A percentile compares a stretch with the other conserved stretches of the same genome.
phyloP scores from a whole-genome alignment of 306 rosid species.

The Prunus fruticosa region DNA sequence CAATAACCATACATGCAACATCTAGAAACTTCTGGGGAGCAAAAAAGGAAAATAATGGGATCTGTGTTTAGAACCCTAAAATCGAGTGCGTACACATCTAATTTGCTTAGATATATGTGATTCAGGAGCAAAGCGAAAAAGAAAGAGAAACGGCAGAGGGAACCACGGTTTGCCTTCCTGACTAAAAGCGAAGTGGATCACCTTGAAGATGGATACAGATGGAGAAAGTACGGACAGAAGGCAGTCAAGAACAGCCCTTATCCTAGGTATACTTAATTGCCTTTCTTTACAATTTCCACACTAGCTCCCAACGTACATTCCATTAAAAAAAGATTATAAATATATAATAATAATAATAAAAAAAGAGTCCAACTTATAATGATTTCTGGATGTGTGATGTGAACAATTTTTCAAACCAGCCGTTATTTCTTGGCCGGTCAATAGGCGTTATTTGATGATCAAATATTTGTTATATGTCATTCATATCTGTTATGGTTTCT shows the following conservation, averaged over 20 bases:
- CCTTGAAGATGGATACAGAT: slow-evolving; percentile 94
- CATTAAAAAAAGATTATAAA: too few species aligned
- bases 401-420: neutral
- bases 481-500: neutral
- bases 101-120: neutral
- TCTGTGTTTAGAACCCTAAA: neutral
- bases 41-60: neutral
- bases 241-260: slow-evolving; percentile 93
- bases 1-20: neutral
- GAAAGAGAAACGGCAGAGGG: slow-evolving; percentile 75
- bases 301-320: neutral
- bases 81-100: neutral
- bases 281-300: neutral
- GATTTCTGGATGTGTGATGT: neutral
- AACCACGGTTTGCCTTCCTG: slow-evolving; percentile 82
- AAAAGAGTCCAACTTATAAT: neutral
- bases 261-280: slow-evolving; percentile 54
- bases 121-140: slow-evolving; percentile 63
- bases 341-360: too few species aligned
- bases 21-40: too few species aligned
- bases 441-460: neutral
- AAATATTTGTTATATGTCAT: neutral
- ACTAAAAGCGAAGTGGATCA: slow-evolving; percentile 89
- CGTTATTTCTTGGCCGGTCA: neutral
- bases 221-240: slow-evolving; percentile 97